A percentile compares a stretch with the other conserved stretches of the same genome.
These are phyloP conservation scores for Pistacia integerrima DNA, from an alignment of 345 rosid species.

Conservation along the genomic window DNA sequence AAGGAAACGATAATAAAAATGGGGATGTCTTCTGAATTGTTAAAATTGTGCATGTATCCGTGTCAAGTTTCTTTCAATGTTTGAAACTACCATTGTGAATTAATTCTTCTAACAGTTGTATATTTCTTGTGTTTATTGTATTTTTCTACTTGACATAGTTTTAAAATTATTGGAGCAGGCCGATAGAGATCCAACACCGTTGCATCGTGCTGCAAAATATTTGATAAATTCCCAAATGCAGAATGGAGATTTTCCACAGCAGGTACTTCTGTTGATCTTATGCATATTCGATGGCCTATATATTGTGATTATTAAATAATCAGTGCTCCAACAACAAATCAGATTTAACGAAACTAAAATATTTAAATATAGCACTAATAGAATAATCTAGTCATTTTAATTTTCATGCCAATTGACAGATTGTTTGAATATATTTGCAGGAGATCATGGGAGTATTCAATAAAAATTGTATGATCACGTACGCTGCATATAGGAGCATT, in stretches of 20 bases:
- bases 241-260: conserved; percentile 70
- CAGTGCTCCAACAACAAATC: not conserved
- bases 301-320: not conserved
- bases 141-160: not conserved
- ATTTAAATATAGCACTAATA: too few relatives aligned
- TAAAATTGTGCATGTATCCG: not conserved
- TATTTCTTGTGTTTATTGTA: not conserved
- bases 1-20: not conserved
- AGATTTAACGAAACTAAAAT: not conserved
- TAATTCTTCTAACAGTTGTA: not conserved
- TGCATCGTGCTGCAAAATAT: conserved; percentile 60
- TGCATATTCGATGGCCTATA: not conserved
- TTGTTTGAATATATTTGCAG: conserved; percentile 26
- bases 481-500: conserved; percentile 59
- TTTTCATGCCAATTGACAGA: not conserved
- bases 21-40: not conserved
- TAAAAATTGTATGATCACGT: conserved; percentile 71
- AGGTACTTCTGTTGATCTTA: conserved; percentile 39
- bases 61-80: conserved; percentile 1
- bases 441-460: conserved; percentile 84
- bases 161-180: conserved; percentile 40
- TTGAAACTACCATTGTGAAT: not conserved
- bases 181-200: conserved; percentile 57
- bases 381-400: too few relatives aligned
- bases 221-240: conserved; percentile 68